Percentiles rank a stretch among this genome's conserved stretches.
These are phyloP conservation scores for Penicillium olsonii DNA, from an alignment of 2,329 filamentous ascomycete species.

Conservation along the genomic window DNA sequence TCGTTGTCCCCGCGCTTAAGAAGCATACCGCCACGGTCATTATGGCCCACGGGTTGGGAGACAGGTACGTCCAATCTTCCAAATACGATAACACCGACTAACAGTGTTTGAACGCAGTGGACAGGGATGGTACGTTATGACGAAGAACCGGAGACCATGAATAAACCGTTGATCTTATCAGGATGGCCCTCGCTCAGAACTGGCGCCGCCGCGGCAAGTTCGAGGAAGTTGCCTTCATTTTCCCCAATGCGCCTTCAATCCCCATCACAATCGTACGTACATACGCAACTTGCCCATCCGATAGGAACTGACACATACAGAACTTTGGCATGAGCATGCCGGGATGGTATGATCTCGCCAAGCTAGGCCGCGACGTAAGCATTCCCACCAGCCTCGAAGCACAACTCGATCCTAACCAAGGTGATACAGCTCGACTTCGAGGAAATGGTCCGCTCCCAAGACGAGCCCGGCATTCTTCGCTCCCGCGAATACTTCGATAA, in stretches of 20 bases:
- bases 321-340: slow-evolving; percentile 80
- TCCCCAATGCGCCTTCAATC: slow-evolving; percentile 85
- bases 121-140: slow-evolving; percentile 45
- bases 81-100: slow-evolving; percentile 1
- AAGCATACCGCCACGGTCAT: slow-evolving; percentile 94
- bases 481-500: slow-evolving; percentile 75
- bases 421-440: slow-evolving; percentile 41
- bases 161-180: slow-evolving; percentile 19
- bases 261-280: slow-evolving; percentile 77
- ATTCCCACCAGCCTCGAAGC: not conserved
- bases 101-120: slow-evolving; percentile 39
- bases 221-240: slow-evolving; percentile 87
- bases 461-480: slow-evolving; percentile 69
- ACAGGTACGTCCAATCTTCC: slow-evolving; percentile 58
- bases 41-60: slow-evolving; percentile 88
- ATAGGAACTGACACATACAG: slow-evolving; percentile 42
- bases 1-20: slow-evolving; percentile 76
- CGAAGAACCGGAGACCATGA: not conserved
- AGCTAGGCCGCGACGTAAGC: slow-evolving; percentile 45
- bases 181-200: slow-evolving; percentile 79
- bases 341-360: slow-evolving; percentile 58
- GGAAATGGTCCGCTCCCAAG: slow-evolving; percentile 44
- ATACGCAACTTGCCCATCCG: not conserved
- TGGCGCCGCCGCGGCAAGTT: slow-evolving; percentile 80
- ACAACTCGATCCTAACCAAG: not conserved